Evolutionary conservation across 331 rosid species (phyloP), one percentile per base, ranked within the genome.

Genomic region (Prunus yedoensis): DNA sequence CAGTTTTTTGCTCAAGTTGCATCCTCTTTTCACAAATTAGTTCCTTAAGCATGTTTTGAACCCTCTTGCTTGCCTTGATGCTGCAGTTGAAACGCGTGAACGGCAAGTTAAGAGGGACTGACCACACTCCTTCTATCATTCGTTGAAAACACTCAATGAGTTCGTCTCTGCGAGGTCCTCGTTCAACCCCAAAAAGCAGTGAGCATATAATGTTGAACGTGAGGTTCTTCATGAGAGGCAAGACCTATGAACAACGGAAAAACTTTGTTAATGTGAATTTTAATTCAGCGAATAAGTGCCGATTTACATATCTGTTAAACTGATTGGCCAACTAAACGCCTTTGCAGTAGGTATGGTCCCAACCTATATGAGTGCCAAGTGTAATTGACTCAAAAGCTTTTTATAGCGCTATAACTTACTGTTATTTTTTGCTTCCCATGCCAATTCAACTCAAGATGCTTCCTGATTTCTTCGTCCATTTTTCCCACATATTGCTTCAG

Each of bases 141-240:
- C 35, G 28, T 73, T 72, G 74, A 50, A 91, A 89, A 41, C 76
- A 75, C 15, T n/a, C 66, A 20, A 86, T 35, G 47, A 86, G 27
- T 57, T 72, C 76, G 1, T 83, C 90, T 77, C 89, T 86, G 23
- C 79, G 82, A 43, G 80, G 51, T 56, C 92, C 97, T 72, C 43
- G 51, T 83, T 88, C 91, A 23, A 93, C 70, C 6, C 93, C 92
- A 59, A 91, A 87, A 45, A 93, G 80, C 63, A 91, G 82, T 54
- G 91, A 82, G 59, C 89, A 79, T 61, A 86, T 87, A 54, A 93
- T 74, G 86, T 89, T 73, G 87, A 91, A 91, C 1, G 97, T 83
- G 43, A 93, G 93, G 20, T 17, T 86, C 89, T 87, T 93, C 92
- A 84, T 84, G 68, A 91, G 76, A 10, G 97, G 97, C 50, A 91